Conservation (phyloP, 1,284 basidiomycete genomes). For the Ceratobasidium sp. region DNA sequence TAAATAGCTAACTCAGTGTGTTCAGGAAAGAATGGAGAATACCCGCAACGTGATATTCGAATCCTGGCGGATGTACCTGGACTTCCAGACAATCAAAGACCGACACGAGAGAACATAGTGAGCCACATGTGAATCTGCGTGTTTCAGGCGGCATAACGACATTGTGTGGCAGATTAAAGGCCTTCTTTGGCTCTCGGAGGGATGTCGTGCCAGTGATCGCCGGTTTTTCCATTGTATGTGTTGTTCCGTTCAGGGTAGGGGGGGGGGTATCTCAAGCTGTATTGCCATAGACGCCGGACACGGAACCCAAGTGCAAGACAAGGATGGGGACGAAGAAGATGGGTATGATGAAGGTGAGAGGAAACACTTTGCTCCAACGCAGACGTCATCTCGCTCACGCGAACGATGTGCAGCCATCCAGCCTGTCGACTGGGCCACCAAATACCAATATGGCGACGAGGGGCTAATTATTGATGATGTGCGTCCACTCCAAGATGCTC, state of each 20-base stretch:
- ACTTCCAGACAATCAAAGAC: conserved; percentile 10
- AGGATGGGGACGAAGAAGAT: conserved; percentile 31
- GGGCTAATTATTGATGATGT: conserved; percentile 38
- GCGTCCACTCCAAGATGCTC: not conserved
- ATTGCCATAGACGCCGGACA: conserved; percentile 30
- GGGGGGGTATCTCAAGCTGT: not conserved
- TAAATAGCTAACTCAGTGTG: not conserved
- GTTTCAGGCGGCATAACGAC: not conserved
- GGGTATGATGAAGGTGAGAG: conserved; percentile 25
- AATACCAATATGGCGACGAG: conserved; percentile 14
- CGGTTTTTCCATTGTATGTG: conserved; percentile 36
- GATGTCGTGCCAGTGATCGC: conserved; percentile 15
- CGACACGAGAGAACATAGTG: conserved; percentile 37
- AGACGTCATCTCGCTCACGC: not conserved
- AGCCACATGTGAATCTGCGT: conserved; percentile 2
- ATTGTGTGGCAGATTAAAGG: conserved; percentile 9
- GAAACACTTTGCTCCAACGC: not conserved
- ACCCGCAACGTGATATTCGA: conserved; percentile 14
- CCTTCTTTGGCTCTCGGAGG: conserved; percentile 21
- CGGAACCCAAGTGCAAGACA: conserved; percentile 30
- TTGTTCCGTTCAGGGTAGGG: not conserved
- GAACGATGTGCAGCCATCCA: conserved; percentile 24
- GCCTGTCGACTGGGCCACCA: conserved; percentile 33
- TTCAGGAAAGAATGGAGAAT: conserved; percentile 20
- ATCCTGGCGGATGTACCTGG: conserved; percentile 36